These are phyloP conservation scores for Jamesozyma piceae DNA, from an alignment of 805 yeast genomes.

Conservation along the genomic window DNA sequence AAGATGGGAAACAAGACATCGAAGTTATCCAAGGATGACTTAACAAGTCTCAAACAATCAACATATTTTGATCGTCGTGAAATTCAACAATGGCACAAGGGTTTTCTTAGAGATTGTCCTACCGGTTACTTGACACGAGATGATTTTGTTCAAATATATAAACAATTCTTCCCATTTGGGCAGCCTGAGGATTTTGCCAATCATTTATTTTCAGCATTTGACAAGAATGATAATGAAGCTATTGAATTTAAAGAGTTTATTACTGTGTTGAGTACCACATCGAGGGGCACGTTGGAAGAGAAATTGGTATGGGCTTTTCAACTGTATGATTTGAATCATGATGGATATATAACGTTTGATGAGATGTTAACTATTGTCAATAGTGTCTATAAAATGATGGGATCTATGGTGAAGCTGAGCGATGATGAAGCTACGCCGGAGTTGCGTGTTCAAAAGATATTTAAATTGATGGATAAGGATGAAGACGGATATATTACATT, in stretches of 20 bases:
- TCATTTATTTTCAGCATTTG: slow-evolving; percentile 82
- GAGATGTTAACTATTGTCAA: slow-evolving; percentile 74
- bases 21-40: slow-evolving; percentile 82
- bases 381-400: slow-evolving; percentile 91
- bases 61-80: slow-evolving; percentile 91
- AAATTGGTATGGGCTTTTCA: slow-evolving; percentile 85
- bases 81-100: slow-evolving; percentile 97
- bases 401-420: slow-evolving; percentile 80
- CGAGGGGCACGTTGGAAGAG: slow-evolving; percentile 78
- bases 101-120: slow-evolving; percentile 90
- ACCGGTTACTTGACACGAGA: slow-evolving; percentile 76
- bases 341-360: slow-evolving; percentile 63
- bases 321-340: slow-evolving; percentile 72
- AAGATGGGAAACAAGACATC: slow-evolving; percentile 98
- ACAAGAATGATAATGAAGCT: slow-evolving; percentile 65
- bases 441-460: slow-evolving; percentile 71
- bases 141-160: slow-evolving; percentile 85
- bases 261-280: slow-evolving; percentile 73
- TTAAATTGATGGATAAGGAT: slow-evolving; percentile 62
- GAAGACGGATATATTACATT: slow-evolving; percentile 59
- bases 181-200: slow-evolving; percentile 89
- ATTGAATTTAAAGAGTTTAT: slow-evolving; percentile 92
- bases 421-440: slow-evolving; percentile 92
- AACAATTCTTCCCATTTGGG: slow-evolving; percentile 97
- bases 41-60: slow-evolving; percentile 67